These are phyloP conservation scores for Agastache rugosa DNA, from an alignment of 257 asterid species.

Conservation along the genomic window DNA sequence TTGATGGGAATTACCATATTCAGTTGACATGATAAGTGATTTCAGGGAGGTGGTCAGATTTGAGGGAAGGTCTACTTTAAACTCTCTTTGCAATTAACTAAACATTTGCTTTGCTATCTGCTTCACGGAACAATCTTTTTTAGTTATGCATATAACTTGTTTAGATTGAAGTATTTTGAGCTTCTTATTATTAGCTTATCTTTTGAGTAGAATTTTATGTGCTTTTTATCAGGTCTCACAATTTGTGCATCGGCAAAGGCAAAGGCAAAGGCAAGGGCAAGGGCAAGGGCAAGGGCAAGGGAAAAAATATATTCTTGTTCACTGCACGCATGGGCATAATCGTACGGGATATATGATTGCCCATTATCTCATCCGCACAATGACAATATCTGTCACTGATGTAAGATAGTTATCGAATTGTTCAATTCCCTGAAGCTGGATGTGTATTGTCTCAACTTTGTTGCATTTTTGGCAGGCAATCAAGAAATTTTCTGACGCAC, in stretches of 20 bases:
- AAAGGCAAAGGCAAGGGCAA: too few species aligned
- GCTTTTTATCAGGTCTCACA: constrained; percentile 68
- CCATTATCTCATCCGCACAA: constrained; percentile 93
- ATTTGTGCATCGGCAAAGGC: constrained; percentile 81
- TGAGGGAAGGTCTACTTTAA: constrained; percentile 2
- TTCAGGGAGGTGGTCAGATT: not conserved
- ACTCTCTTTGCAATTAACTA: constrained; percentile 10
- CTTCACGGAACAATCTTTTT: not conserved
- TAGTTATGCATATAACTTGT: constrained; percentile 2
- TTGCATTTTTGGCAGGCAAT: constrained; percentile 66
- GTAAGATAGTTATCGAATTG: constrained; percentile 47
- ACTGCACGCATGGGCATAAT: constrained; percentile 99
- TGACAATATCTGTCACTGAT: constrained; percentile 77
- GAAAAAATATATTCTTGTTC: constrained; percentile 83
- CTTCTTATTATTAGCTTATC: constrained; percentile 4
- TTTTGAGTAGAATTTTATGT: constrained; percentile 16
- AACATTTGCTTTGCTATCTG: constrained; percentile 24
- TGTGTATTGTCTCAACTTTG: constrained; percentile 26
- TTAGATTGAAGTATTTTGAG: constrained; percentile 4
- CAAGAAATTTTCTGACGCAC: constrained; percentile 80
- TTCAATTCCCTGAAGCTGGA: constrained; percentile 11
- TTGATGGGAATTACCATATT: not conserved
- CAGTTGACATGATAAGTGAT: not conserved
- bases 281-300: constrained; percentile 70
- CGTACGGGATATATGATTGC: constrained; percentile 97